Evolutionary conservation across 2,329 filamentous ascomycete genomes (phyloP).

Genomic region (Pyricularia grisea): DNA sequence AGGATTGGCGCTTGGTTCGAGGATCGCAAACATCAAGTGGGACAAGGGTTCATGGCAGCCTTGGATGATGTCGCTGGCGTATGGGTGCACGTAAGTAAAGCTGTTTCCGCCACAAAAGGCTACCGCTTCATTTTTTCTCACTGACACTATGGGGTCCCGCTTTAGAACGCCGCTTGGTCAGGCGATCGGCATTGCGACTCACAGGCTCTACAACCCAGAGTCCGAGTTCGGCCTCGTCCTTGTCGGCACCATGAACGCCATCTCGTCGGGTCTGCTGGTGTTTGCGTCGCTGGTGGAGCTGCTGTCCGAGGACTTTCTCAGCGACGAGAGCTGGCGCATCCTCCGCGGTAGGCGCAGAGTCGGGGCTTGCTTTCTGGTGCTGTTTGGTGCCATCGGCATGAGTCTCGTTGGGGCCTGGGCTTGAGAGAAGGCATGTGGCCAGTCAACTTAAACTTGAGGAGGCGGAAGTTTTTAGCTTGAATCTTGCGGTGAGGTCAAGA

Average conservation of each 20-base stretch:
- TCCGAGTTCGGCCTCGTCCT: constrained; percentile 58
- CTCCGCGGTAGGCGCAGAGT: constrained; percentile 44
- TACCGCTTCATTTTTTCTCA: neutral
- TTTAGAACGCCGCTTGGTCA: constrained; percentile 61
- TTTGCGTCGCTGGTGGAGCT: constrained; percentile 66
- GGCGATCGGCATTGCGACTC: constrained; percentile 60
- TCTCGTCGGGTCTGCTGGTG: constrained; percentile 60
- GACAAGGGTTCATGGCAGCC: constrained; percentile 32
- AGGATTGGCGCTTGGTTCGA: constrained; percentile 54
- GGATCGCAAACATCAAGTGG: constrained; percentile 48
- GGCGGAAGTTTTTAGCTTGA: neutral
- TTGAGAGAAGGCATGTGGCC: neutral
- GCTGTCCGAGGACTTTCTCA: constrained; percentile 61
- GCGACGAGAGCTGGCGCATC: constrained; percentile 50
- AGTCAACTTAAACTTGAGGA: neutral
- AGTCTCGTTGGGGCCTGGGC: constrained; percentile 56
- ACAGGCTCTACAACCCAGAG: constrained; percentile 58
- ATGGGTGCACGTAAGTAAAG: constrained; percentile 38
- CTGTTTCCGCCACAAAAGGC: neutral
- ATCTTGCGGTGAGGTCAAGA: neutral
- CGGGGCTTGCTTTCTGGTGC: constrained; percentile 45
- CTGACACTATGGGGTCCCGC: neutral
- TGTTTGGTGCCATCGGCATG: constrained; percentile 52
- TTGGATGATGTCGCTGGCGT: constrained; percentile 48
- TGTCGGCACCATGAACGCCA: constrained; percentile 66